Evolutionary conservation across 345 rosid genomes (phyloP).

Genomic region (Arabidopsis arenosa): DNA sequence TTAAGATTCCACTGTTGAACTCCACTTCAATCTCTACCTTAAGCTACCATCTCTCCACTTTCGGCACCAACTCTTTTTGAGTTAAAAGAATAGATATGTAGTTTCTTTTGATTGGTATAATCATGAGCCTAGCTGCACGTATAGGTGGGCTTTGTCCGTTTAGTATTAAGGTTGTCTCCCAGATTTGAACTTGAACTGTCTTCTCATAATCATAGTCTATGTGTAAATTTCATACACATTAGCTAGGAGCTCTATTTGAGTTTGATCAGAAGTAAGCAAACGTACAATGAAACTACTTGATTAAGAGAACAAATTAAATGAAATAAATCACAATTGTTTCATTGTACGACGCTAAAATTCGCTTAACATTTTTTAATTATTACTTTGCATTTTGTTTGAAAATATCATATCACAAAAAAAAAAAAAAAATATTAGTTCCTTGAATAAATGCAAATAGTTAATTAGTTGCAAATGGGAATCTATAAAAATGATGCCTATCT

Average conservation of each 20-base stretch:
- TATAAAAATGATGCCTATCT: not conserved
- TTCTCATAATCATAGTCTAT: constrained; percentile 26
- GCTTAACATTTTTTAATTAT: not conserved
- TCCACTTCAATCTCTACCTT: constrained; percentile 39
- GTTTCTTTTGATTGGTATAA: constrained; percentile 37
- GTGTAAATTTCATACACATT: constrained; percentile 9
- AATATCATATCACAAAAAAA: not conserved
- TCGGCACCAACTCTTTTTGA: constrained; percentile 38
- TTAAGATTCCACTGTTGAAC: constrained; percentile 25
- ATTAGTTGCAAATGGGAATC: not conserved
- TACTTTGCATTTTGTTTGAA: constrained; percentile 6
- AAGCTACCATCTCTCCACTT: constrained; percentile 32
- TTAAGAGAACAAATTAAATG: not conserved
- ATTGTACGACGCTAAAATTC: not conserved
- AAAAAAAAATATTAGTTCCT: not conserved
- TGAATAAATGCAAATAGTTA: not conserved
- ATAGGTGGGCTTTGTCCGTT: constrained; percentile 43
- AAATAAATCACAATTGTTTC: not conserved
- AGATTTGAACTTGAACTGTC: constrained; percentile 29
- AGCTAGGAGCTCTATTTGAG: constrained; percentile 15
- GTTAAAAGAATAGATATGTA: not conserved
- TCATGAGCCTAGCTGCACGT: constrained; percentile 30
- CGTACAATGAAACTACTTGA: not conserved
- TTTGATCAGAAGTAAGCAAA: constrained; percentile 10
- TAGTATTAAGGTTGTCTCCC: constrained; percentile 48